These are phyloP conservation scores for Ehretia macrophylla DNA, from an alignment of 257 asterid species.

Conservation along the genomic window DNA sequence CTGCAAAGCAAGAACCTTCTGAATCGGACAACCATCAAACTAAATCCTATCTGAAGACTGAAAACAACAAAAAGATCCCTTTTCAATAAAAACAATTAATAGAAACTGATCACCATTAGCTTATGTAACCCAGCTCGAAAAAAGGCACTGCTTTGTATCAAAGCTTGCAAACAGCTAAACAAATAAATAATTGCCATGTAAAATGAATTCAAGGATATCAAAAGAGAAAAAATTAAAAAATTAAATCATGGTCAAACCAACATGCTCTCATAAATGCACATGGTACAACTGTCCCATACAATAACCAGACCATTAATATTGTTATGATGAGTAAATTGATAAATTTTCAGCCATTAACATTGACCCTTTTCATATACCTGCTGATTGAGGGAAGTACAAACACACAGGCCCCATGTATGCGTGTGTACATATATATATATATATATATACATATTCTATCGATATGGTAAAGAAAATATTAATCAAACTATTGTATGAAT, in stretches of 20 bases:
- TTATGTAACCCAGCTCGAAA: too few relatives aligned
- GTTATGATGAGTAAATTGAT: not conserved
- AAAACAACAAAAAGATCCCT: too few relatives aligned
- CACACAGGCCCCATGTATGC: not conserved
- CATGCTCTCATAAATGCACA: not conserved
- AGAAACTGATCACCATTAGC: not conserved
- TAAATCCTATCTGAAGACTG: not conserved
- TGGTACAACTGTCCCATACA: not conserved
- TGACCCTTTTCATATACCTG: slow-evolving; percentile 1
- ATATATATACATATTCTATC: too few relatives aligned
- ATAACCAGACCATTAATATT: not conserved
- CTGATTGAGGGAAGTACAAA: not conserved
- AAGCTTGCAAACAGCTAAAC: too few relatives aligned
- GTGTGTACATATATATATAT: too few relatives aligned
- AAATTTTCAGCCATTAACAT: not conserved
- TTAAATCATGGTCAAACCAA: not conserved
- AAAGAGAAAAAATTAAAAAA: too few relatives aligned
- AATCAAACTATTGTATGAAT: not conserved
- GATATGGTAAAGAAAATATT: too few relatives aligned
- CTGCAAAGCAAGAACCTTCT: not conserved
- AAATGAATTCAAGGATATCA: too few relatives aligned
- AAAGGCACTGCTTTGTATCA: too few relatives aligned
- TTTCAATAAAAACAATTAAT: too few relatives aligned
- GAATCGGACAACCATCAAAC: not conserved
- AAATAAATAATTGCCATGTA: too few relatives aligned